Conservation (phyloP, 257 asterid species). For the Thymus quinquecostatus region DNA sequence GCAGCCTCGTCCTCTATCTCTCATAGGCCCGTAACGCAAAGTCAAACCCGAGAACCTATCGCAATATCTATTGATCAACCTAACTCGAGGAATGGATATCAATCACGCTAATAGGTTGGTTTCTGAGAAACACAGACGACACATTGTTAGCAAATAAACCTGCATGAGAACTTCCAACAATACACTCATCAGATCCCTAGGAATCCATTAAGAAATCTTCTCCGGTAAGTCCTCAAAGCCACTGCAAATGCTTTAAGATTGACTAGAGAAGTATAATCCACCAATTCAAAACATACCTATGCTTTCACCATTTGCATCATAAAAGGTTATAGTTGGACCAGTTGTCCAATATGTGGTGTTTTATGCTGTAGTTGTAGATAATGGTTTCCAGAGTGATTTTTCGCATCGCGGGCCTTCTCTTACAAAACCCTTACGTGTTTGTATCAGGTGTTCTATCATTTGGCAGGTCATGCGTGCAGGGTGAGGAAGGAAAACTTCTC, state of each 20-base stretch:
- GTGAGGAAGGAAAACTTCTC: too few relatives aligned
- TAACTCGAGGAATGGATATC: neutral
- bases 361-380: too few relatives aligned
- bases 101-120: conserved; percentile 9
- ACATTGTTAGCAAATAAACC: neutral
- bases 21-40: too few relatives aligned
- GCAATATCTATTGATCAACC: neutral
- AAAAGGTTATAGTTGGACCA: too few relatives aligned
- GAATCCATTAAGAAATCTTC: neutral
- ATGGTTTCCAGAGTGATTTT: too few relatives aligned
- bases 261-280: conserved; percentile 9
- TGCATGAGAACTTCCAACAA: conserved; percentile 6
- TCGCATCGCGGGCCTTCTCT: too few relatives aligned
- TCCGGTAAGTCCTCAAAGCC: neutral
- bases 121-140: conserved; percentile 3
- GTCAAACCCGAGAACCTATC: too few relatives aligned
- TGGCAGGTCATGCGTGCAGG: too few relatives aligned
- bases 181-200: neutral
- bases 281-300: neutral
- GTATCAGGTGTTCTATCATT: too few relatives aligned
- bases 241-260: neutral
- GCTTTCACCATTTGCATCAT: neutral
- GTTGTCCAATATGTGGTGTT: too few relatives aligned
- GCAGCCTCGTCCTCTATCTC: too few relatives aligned
- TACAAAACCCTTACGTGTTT: too few relatives aligned